Percentiles rank a stretch among this genome's conserved stretches.
Evolutionary conservation across 2,329 filamentous ascomycete species (phyloP).

Genomic region (Pochonia chlamydosporia): DNA sequence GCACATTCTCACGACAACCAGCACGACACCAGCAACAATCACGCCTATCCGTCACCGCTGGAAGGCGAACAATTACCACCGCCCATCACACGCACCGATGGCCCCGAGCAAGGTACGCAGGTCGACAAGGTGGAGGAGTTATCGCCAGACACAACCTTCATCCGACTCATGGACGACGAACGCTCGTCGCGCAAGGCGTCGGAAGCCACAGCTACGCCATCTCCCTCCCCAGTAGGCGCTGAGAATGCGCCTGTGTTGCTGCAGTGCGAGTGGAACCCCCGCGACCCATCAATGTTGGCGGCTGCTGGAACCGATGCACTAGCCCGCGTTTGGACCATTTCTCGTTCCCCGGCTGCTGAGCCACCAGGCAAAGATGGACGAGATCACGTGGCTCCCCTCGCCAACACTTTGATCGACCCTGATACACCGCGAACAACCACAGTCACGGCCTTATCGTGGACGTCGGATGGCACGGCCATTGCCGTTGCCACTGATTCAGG

Average conservation of each 20-base stretch:
- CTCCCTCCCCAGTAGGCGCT: constrained; percentile 29
- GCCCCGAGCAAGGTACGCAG: constrained; percentile 59
- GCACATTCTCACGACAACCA: constrained; percentile 17
- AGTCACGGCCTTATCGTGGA: constrained; percentile 57
- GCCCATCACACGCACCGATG: constrained; percentile 50
- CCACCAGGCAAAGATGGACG: constrained; percentile 17
- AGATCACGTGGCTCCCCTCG: constrained; percentile 35
- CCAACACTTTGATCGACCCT: constrained; percentile 43
- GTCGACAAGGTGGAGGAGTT: constrained; percentile 59
- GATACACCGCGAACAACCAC: constrained; percentile 45
- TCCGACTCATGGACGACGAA: constrained; percentile 45
- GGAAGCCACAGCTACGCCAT: constrained; percentile 24
- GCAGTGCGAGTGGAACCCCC: constrained; percentile 65
- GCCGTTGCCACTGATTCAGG: constrained; percentile 53
- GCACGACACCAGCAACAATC: constrained; percentile 36
- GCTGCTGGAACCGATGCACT: constrained; percentile 65
- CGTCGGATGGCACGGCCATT: constrained; percentile 47
- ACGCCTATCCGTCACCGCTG: constrained; percentile 60
- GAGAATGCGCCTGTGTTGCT: constrained; percentile 56
- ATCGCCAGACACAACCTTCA: constrained; percentile 52
- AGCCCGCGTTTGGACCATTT: constrained; percentile 62
- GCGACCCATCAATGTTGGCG: constrained; percentile 58
- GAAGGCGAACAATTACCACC: constrained; percentile 51
- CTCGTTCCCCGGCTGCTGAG: constrained; percentile 43
- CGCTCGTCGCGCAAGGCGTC: constrained; percentile 18